Percentiles rank a stretch among this genome's conserved stretches.
Evolutionary conservation across 257 asterid genomes (phyloP).

Genomic region (Solanum lycopersicoides): DNA sequence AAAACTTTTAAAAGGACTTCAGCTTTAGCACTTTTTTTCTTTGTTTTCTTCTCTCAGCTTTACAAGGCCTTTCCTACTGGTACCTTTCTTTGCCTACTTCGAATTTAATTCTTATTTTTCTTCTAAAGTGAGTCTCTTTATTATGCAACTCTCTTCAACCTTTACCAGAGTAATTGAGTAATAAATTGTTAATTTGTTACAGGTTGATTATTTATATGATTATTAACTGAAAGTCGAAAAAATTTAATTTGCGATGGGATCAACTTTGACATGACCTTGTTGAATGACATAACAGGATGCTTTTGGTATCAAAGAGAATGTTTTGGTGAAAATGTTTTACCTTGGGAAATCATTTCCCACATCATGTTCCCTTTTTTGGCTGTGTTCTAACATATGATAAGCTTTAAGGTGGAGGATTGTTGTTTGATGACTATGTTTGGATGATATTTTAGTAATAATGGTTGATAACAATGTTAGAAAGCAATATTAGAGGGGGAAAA

Average conservation of each 20-base stretch:
- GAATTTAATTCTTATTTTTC: not conserved
- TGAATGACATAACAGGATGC: not conserved
- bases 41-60: not conserved
- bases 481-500: too few relatives aligned
- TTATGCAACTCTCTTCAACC: not conserved
- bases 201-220: not conserved
- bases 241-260: not conserved
- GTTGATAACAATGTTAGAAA: not conserved
- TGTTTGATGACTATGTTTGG: not conserved
- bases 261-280: not conserved
- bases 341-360: not conserved
- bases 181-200: not conserved
- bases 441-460: not conserved
- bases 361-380: not conserved
- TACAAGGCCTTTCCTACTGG: not conserved
- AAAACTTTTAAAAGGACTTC: too few relatives aligned
- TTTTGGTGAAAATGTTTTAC: not conserved
- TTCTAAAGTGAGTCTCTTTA: not conserved
- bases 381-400: not conserved
- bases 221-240: not conserved
- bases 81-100: not conserved
- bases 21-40: not conserved
- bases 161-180: not conserved
- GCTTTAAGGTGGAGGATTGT: not conserved
- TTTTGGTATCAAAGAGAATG: not conserved